A percentile compares a stretch with the other conserved stretches of the same genome.
phyloP scores from a whole-genome alignment of 2,329 filamentous ascomycete genomes.

The Xylariales sp. region DNA sequence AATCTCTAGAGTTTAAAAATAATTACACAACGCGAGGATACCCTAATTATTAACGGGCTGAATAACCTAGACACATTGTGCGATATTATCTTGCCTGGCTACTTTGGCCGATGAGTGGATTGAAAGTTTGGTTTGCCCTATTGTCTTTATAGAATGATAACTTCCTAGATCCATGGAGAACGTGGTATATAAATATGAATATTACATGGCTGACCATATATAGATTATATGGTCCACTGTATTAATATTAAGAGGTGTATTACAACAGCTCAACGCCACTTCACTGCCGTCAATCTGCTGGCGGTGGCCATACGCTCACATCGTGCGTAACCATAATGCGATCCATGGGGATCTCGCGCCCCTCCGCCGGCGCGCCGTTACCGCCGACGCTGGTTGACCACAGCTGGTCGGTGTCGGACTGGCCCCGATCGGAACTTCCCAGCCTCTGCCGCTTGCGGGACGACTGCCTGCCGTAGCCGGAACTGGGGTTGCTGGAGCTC shows the following conservation, averaged over 20 bases:
- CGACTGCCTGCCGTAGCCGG: conserved; percentile 1
- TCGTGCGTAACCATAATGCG: conserved; percentile 18
- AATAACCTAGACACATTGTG: too few species aligned
- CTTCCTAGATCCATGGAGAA: too few species aligned
- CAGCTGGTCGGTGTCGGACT: conserved; percentile 9
- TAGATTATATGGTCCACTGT: neutral
- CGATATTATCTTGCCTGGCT: too few species aligned
- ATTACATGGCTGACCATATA: neutral
- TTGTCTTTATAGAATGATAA: too few species aligned
- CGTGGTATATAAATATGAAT: neutral
- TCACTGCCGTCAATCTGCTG: neutral
- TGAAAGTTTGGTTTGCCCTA: too few species aligned
- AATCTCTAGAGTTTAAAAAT: too few species aligned
- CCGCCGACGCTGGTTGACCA: conserved; percentile 12
- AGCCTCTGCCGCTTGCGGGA: conserved; percentile 10
- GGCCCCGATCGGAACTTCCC: conserved; percentile 1
- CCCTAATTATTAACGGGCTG: too few species aligned
- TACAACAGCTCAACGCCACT: neutral
- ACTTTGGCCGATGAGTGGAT: too few species aligned
- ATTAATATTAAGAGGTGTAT: neutral
- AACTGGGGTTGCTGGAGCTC: neutral
- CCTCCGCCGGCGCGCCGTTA: neutral
- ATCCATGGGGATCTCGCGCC: conserved; percentile 14
- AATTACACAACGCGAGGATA: too few species aligned
- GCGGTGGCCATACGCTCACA: conserved; percentile 2